Evolutionary conservation across 2,329 filamentous ascomycete genomes (phyloP).

Genomic region (Aphanocladium album): DNA sequence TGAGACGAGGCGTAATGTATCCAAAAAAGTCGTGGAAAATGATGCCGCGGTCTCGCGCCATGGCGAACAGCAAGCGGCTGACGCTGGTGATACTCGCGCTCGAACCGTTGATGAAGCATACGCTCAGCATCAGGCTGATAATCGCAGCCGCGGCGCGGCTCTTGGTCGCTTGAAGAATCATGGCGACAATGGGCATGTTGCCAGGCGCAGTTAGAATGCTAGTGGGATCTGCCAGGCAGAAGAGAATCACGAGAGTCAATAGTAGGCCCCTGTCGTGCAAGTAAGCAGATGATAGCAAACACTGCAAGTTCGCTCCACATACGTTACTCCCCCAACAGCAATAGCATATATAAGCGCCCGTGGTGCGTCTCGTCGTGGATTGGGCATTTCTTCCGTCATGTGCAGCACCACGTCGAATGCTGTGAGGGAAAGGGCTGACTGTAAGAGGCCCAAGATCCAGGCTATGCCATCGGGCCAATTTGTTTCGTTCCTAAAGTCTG

Average conservation of each 20-base stretch:
- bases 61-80: slow-evolving; percentile 38
- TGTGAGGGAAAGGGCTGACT: slow-evolving; percentile 30
- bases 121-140: slow-evolving; percentile 34
- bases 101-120: slow-evolving; percentile 43
- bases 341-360: slow-evolving; percentile 40
- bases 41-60: slow-evolving; percentile 41
- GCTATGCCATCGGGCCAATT: slow-evolving; percentile 42
- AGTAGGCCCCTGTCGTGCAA: slow-evolving; percentile 23
- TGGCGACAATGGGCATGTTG: slow-evolving; percentile 41
- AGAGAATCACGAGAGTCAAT: slow-evolving; percentile 38
- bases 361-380: slow-evolving; percentile 34
- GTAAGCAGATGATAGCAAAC: not conserved
- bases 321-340: slow-evolving; percentile 37
- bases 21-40: slow-evolving; percentile 31
- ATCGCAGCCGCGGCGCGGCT: slow-evolving; percentile 35
- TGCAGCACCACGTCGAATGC: slow-evolving; percentile 42
- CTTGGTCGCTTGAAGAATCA: slow-evolving; percentile 38
- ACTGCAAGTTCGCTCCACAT: slow-evolving; percentile 16
- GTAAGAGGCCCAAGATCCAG: slow-evolving; percentile 43
- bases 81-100: slow-evolving; percentile 39
- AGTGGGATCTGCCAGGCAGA: slow-evolving; percentile 33
- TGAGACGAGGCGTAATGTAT: slow-evolving; percentile 30
- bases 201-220: slow-evolving; percentile 32
- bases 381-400: slow-evolving; percentile 43
- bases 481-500: slow-evolving; percentile 39